Evolutionary conservation across 2,329 filamentous ascomycete genomes (phyloP).

Genomic region (Penicillium sclerotigenum): DNA sequence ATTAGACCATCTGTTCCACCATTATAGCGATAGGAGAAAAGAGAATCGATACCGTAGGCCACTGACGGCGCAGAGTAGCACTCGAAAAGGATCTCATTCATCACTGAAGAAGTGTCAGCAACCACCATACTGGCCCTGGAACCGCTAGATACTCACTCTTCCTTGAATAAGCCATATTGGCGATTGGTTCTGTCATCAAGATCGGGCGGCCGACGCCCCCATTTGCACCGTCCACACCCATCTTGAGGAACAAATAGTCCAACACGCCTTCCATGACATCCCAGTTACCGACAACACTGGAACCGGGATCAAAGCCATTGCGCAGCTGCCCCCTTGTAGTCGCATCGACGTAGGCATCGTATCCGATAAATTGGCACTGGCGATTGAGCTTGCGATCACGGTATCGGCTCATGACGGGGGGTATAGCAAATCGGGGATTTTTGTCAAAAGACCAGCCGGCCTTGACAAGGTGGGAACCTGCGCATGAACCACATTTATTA

Average conservation of each 20-base stretch:
- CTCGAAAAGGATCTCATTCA: conserved; percentile 97
- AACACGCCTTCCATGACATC: conserved; percentile 93
- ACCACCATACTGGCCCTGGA: neutral
- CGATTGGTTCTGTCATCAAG: conserved; percentile 93
- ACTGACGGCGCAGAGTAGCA: conserved; percentile 88
- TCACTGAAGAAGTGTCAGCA: conserved; percentile 56
- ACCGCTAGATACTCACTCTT: conserved; percentile 62
- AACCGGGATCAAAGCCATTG: conserved; percentile 85
- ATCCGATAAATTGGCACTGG: conserved; percentile 87
- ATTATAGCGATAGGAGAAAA: conserved; percentile 95
- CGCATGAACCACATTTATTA: neutral
- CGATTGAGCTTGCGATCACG: conserved; percentile 89
- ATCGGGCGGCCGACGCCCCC: conserved; percentile 79
- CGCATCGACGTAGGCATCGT: conserved; percentile 91
- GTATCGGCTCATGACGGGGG: conserved; percentile 91
- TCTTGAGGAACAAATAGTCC: conserved; percentile 91
- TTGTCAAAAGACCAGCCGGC: conserved; percentile 95
- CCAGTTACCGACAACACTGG: conserved; percentile 93
- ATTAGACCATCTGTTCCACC: conserved; percentile 82
- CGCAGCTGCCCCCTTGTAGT: conserved; percentile 87
- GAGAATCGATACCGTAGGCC: conserved; percentile 90
- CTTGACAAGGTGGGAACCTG: conserved; percentile 83
- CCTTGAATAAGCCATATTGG: conserved; percentile 82
- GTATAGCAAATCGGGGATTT: conserved; percentile 72
- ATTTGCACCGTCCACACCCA: conserved; percentile 73